Percentiles rank a stretch among this genome's conserved stretches.
Evolutionary conservation across 2,329 filamentous ascomycete genomes (phyloP).

Genomic region (Aspergillus udagawae): DNA sequence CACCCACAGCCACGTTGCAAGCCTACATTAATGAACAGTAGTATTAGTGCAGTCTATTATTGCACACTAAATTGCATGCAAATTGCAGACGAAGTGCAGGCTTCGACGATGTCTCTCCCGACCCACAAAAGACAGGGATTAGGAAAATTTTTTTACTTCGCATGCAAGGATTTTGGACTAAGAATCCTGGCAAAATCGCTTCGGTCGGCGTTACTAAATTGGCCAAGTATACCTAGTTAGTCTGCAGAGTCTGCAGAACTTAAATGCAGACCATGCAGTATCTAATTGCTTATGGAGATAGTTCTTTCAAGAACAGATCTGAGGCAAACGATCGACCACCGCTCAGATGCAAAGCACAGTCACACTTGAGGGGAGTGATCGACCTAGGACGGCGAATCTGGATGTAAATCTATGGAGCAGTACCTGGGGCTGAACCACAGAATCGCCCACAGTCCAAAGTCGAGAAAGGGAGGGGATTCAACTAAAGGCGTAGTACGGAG

Average conservation of each 20-base stretch:
- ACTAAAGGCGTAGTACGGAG: too few species aligned
- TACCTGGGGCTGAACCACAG: neutral
- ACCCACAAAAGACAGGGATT: neutral
- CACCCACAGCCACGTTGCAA: neutral
- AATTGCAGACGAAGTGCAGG: neutral
- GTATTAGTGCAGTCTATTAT: too few species aligned
- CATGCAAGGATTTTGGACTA: neutral
- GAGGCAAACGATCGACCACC: neutral
- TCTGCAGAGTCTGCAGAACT: neutral
- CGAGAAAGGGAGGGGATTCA: neutral
- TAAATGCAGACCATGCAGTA: neutral
- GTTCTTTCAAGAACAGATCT: neutral
- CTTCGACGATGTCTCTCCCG: neutral
- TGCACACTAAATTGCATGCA: neutral
- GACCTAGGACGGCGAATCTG: neutral
- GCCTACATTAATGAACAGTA: neutral
- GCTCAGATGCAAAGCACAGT: neutral
- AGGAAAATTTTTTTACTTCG: neutral
- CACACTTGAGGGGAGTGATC: neutral
- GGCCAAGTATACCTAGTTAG: neutral
- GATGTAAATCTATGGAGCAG: neutral
- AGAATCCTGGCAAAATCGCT: neutral
- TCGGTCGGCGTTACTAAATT: neutral
- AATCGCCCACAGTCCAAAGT: neutral
- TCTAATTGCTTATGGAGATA: neutral